Evolutionary conservation across 208 protist genomes (phyloP).

Genomic region (Lotmaria passim): DNA sequence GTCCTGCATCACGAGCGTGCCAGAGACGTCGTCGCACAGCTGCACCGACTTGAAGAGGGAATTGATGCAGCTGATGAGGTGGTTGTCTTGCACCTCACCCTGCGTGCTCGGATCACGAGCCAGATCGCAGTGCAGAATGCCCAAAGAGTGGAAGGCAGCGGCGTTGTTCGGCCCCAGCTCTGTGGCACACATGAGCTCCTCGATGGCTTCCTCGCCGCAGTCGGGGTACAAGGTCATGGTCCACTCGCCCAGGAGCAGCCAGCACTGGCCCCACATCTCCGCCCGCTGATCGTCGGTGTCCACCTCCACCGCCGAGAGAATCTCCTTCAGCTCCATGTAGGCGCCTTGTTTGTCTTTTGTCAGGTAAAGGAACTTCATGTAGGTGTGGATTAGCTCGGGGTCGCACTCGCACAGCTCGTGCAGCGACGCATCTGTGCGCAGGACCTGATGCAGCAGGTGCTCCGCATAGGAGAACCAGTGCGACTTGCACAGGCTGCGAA

Average conservation of each 20-base stretch:
- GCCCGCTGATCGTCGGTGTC: slow-evolving; percentile 41
- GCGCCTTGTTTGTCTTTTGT: slow-evolving; percentile 67
- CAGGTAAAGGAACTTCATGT: slow-evolving; percentile 77
- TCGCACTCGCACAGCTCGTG: slow-evolving; percentile 63
- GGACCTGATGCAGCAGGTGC: slow-evolving; percentile 68
- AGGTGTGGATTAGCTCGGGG: slow-evolving; percentile 88
- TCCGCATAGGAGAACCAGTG: slow-evolving; percentile 80
- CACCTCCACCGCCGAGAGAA: slow-evolving; percentile 63
- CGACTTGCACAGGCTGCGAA: slow-evolving; percentile 84
- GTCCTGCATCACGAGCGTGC: slow-evolving; percentile 95
- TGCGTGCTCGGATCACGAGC: slow-evolving; percentile 71
- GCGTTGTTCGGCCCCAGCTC: slow-evolving; percentile 76
- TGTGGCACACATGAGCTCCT: slow-evolving; percentile 69
- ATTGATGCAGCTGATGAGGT: slow-evolving; percentile 73
- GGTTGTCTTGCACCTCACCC: slow-evolving; percentile 60
- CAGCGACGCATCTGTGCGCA: slow-evolving; percentile 42
- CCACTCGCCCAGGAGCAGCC: slow-evolving; percentile 89
- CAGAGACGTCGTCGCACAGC: slow-evolving; percentile 67
- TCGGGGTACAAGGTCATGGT: slow-evolving; percentile 84
- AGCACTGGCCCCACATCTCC: slow-evolving; percentile 82
- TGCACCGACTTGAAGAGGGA: slow-evolving; percentile 86
- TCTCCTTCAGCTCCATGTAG: slow-evolving; percentile 65
- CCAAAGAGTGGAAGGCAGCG: slow-evolving; percentile 83
- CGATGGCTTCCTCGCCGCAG: slow-evolving; percentile 79
- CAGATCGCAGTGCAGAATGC: slow-evolving; percentile 88